Conservation (phyloP, 2,329 filamentous ascomycete genomes). For the Colletotrichum liriopes region DNA sequence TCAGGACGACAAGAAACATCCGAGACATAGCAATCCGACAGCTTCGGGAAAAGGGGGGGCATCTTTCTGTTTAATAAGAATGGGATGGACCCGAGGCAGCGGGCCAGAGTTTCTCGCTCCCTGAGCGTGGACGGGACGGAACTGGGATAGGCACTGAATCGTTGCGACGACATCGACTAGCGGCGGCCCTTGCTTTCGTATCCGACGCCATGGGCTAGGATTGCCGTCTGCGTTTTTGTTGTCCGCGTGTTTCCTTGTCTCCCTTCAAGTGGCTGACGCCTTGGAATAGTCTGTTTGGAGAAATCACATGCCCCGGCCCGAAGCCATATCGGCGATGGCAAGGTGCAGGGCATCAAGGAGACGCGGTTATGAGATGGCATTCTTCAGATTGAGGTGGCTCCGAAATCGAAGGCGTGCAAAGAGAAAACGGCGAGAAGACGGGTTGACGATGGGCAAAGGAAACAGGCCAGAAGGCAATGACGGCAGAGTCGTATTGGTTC, state of each 20-base stretch:
- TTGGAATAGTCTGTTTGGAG: not conserved
- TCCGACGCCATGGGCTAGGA: slow-evolving; percentile 33
- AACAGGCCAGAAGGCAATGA: not conserved
- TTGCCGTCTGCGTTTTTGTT: slow-evolving; percentile 11
- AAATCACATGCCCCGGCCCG: not conserved
- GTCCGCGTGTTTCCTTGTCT: slow-evolving; percentile 18
- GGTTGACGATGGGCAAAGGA: not conserved
- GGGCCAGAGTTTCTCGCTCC: not conserved
- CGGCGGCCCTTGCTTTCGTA: slow-evolving; percentile 21
- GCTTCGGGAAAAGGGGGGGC: slow-evolving; percentile 1
- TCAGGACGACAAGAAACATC: not conserved
- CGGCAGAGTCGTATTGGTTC: slow-evolving; percentile 13
- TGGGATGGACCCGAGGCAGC: slow-evolving; percentile 15
- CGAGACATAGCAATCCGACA: not conserved
- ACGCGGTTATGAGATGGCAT: not conserved
- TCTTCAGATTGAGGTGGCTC: not conserved
- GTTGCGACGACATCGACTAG: slow-evolving; percentile 35
- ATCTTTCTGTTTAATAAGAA: slow-evolving; percentile 18
- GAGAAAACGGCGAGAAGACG: not conserved
- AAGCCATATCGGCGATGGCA: slow-evolving; percentile 1
- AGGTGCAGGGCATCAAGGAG: not conserved
- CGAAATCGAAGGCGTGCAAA: too few species aligned
- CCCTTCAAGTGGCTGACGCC: slow-evolving; percentile 16
- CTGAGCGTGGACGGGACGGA: slow-evolving; percentile 15
- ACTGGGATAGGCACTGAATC: slow-evolving; percentile 31